Percentiles rank a stretch among this genome's conserved stretches.
Conservation (phyloP, 2,329 filamentous ascomycete genomes). For the Xylaria sp. region DNA sequence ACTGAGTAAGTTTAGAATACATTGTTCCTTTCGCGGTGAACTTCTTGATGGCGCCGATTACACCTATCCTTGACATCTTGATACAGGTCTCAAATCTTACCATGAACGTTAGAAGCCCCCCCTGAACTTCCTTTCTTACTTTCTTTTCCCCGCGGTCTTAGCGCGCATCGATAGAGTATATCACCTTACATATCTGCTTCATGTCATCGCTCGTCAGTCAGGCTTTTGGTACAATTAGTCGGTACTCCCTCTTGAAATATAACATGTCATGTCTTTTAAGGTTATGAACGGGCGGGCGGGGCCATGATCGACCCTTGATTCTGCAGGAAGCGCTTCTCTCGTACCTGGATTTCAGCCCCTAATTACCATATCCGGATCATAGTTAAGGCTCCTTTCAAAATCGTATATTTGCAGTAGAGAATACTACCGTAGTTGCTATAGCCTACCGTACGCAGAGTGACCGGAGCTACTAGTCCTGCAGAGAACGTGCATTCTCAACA, state of each 20-base stretch:
- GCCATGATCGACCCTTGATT: background rate
- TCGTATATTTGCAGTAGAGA: background rate
- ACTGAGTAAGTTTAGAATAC: no score
- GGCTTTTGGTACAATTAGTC: background rate
- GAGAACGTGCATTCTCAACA: background rate
- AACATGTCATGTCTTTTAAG: background rate
- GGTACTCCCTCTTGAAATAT: background rate
- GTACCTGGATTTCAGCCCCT: background rate
- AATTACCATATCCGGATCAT: background rate
- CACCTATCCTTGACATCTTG: no score
- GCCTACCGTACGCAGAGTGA: background rate
- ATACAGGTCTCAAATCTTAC: no score
- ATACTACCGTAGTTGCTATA: background rate
- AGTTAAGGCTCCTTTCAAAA: background rate
- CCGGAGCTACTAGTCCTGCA: background rate
- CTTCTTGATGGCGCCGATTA: no score
- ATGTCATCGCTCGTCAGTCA: background rate
- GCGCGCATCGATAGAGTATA: no score
- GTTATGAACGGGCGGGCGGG: background rate
- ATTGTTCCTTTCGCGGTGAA: no score
- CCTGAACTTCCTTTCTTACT: no score
- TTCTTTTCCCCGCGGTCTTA: no score
- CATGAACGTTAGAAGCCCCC: no score
- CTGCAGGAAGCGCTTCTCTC: background rate
- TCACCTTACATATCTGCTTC: background rate